A percentile compares a stretch with the other conserved stretches of the same genome.
phyloP scores from a whole-genome alignment of 1,139 yeast genomes.

The Waltiozyma solani region DNA sequence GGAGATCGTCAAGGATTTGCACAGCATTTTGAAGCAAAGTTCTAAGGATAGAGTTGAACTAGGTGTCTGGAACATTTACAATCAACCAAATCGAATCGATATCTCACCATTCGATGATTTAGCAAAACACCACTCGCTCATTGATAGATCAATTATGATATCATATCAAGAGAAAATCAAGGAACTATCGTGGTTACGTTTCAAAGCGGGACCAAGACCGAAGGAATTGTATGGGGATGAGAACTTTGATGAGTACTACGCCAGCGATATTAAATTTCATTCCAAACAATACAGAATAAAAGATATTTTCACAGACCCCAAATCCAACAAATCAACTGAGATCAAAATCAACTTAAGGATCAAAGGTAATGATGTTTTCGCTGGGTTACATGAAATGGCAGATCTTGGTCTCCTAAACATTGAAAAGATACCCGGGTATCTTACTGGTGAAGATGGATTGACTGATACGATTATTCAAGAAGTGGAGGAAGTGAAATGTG shows the following conservation, averaged over 20 bases:
- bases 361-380: slow-evolving; percentile 70
- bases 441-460: slow-evolving; percentile 58
- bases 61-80: slow-evolving; percentile 66
- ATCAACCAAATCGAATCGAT: slow-evolving; percentile 48
- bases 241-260: slow-evolving; percentile 22
- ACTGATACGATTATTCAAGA: no score
- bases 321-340: slow-evolving; percentile 13
- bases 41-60: slow-evolving; percentile 48
- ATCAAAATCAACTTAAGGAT: slow-evolving; percentile 35
- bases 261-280: slow-evolving; percentile 48
- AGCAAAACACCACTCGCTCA: slow-evolving; percentile 16
- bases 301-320: slow-evolving; percentile 12
- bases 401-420: slow-evolving; percentile 43
- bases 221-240: slow-evolving; percentile 27
- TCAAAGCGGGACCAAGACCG: slow-evolving; percentile 40
- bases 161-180: slow-evolving; percentile 12
- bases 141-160: slow-evolving; percentile 7
- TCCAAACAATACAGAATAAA: slow-evolving; percentile 34
- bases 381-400: slow-evolving; percentile 70
- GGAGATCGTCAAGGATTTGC: slow-evolving; percentile 38
- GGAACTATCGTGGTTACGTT: slow-evolving; percentile 31
- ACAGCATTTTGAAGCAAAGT: slow-evolving; percentile 29
- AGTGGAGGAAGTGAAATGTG: no score
- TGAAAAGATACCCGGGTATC: slow-evolving; percentile 55
- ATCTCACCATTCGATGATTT: slow-evolving; percentile 43